Evolutionary conservation across 1,284 basidiomycete species (phyloP), one percentile per base, ranked within the genome.

Genomic region (Microbotryum intermedium): DNA sequence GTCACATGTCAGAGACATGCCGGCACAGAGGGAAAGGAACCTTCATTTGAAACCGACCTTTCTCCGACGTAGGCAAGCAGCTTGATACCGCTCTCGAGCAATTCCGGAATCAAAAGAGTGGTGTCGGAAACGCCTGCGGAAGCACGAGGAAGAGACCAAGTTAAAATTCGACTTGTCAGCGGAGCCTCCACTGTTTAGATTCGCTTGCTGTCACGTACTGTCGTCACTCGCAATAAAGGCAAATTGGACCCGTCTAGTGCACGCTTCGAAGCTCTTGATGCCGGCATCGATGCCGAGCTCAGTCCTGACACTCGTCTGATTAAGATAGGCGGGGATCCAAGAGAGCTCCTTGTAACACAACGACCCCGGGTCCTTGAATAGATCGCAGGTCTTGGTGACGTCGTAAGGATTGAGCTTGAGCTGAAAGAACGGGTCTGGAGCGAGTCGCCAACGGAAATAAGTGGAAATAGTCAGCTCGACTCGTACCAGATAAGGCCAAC

Each of bases 41-140:
- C 16, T 25, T 20, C 39, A 10, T 34, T 74, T 85, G 77, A 86
- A 84, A 74, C 92, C 90, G 79, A 86, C 84, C 70, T 87, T 85
- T 25, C 88, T 2, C 34, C 89, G 58, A 88, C 87, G 71, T 91
- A 92, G 43, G 90, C 84, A 44, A 92, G 76, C 43, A 93, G 76
- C 57, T 87, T 78, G 54, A 92, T 78, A 45, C 87, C 87, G 61
- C 82, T 81, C 58, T 87, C 81, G 57, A 93, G 79, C 9, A 94
- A 77, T 46, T 84, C 82, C 20, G 87, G 83, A 13, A 94, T 78
- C 6, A 92, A 78, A 21, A 75, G 75, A 7, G 87, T 85, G 50
- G 83, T 82, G 74, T 91, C 84, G 73, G 85, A 85, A 10, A 62
- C 23, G 11, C 65, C 61, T 55, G 28, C 25, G n/a, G 43, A 47